Evolutionary conservation across 257 asterid genomes (phyloP).

Genomic region (Osmanthus fragrans): DNA sequence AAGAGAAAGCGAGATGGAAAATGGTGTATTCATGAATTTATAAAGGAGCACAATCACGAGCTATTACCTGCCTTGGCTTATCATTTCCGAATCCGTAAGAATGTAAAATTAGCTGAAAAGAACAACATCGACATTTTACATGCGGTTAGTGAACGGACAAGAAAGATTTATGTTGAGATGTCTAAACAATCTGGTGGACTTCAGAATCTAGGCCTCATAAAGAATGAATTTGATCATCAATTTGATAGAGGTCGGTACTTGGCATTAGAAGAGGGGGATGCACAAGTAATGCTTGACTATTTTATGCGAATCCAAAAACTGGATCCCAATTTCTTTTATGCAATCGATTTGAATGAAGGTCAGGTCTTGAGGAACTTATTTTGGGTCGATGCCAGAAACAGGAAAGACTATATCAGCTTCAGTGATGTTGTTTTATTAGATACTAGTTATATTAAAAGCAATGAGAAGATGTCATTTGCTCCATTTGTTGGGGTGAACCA

Average conservation of each 20-base stretch:
- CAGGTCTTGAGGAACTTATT: slow-evolving; percentile 84
- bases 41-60: slow-evolving; percentile 94
- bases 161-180: slow-evolving; percentile 97
- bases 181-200: slow-evolving; percentile 67
- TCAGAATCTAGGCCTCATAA: slow-evolving; percentile 34
- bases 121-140: slow-evolving; percentile 84
- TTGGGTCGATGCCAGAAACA: slow-evolving; percentile 89
- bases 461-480: slow-evolving; percentile 82
- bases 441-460: slow-evolving; percentile 67
- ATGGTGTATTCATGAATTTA: slow-evolving; percentile 87
- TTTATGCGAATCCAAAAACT: slow-evolving; percentile 80
- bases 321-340: slow-evolving; percentile 72
- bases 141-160: slow-evolving; percentile 90
- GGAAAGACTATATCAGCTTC: slow-evolving; percentile 79
- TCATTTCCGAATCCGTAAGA: slow-evolving; percentile 89
- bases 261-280: slow-evolving; percentile 88
- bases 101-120: slow-evolving; percentile 85
- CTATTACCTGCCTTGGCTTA: slow-evolving; percentile 95
- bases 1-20: slow-evolving; percentile 88
- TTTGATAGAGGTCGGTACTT: slow-evolving; percentile 60
- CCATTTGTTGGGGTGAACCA: slow-evolving; percentile 90
- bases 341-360: slow-evolving; percentile 83
- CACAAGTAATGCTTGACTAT: slow-evolving; percentile 74
- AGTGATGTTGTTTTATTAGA: slow-evolving; percentile 78
- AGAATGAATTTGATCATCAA: slow-evolving; percentile 53